Percentiles rank a stretch among this genome's conserved stretches.
Evolutionary conservation across 441 rosid species (phyloP).

Genomic region (Eruca vesicaria): DNA sequence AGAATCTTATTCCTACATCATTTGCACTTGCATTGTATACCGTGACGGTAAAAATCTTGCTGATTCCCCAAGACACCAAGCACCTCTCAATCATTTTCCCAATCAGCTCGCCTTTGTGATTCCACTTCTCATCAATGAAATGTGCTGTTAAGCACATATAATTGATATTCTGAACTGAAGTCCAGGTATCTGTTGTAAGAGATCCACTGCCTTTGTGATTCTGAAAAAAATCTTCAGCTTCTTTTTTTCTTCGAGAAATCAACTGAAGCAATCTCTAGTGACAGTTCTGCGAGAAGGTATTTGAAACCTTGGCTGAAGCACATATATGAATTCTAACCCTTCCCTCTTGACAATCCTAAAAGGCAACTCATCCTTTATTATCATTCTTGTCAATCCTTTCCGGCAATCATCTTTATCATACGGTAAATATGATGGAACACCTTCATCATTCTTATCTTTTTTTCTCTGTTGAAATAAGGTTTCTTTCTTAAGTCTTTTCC

Average conservation of each 20-base stretch:
- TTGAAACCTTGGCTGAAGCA: not conserved
- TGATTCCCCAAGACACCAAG: not conserved
- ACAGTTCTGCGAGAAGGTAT: not conserved
- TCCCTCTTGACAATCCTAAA: not conserved
- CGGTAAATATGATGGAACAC: not conserved
- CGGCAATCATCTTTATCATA: not conserved
- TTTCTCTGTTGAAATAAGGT: not conserved
- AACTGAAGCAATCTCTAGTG: not conserved
- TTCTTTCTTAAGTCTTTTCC: not conserved
- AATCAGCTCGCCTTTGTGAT: not conserved
- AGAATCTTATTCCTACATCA: not conserved
- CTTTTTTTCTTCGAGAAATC: not conserved
- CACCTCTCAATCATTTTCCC: not conserved
- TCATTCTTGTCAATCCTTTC: not conserved
- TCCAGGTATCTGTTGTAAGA: not conserved
- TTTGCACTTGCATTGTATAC: not conserved
- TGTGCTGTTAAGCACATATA: not conserved
- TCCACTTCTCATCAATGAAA: not conserved
- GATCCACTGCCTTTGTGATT: not conserved
- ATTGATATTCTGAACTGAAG: not conserved
- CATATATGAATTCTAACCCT: not conserved
- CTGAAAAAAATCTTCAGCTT: not conserved
- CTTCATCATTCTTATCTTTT: not conserved
- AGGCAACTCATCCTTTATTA: not conserved
- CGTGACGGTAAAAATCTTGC: not conserved